phyloP scores from a whole-genome alignment of 2,329 filamentous ascomycete genomes.

The Rhynchosporium secalis region DNA sequence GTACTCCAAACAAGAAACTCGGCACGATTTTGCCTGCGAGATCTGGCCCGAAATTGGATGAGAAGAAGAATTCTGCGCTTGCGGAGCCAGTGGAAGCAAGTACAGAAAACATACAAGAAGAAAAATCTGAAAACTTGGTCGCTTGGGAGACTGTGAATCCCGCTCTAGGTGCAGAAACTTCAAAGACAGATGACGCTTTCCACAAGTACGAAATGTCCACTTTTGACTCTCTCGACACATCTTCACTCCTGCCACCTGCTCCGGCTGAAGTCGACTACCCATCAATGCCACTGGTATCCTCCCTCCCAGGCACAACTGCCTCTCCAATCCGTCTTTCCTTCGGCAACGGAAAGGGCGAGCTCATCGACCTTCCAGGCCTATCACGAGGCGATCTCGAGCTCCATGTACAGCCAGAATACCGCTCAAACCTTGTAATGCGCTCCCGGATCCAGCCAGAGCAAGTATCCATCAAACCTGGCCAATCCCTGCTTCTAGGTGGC shows the following conservation, averaged over 20 bases:
- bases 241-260: constrained; percentile 70
- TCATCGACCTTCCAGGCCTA: constrained; percentile 90
- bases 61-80: not conserved
- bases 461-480: constrained; percentile 68
- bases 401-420: constrained; percentile 67
- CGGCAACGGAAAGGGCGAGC: constrained; percentile 79
- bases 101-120: not conserved
- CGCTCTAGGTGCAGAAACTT: constrained; percentile 17
- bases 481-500: constrained; percentile 82
- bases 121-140: not conserved
- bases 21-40: constrained; percentile 14
- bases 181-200: constrained; percentile 10
- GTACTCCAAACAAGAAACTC: constrained; percentile 26
- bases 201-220: constrained; percentile 20
- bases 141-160: not conserved
- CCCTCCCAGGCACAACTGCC: constrained; percentile 88
- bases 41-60: constrained; percentile 3
- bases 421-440: constrained; percentile 74
- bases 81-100: not conserved
- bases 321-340: constrained; percentile 93
- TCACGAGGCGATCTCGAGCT: constrained; percentile 70
- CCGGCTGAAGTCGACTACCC: constrained; percentile 75
- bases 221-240: constrained; percentile 28
- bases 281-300: constrained; percentile 80
- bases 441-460: constrained; percentile 73